Conservation (phyloP, 495 filamentous ascomycete genomes). For the Xylaria intraflava region DNA sequence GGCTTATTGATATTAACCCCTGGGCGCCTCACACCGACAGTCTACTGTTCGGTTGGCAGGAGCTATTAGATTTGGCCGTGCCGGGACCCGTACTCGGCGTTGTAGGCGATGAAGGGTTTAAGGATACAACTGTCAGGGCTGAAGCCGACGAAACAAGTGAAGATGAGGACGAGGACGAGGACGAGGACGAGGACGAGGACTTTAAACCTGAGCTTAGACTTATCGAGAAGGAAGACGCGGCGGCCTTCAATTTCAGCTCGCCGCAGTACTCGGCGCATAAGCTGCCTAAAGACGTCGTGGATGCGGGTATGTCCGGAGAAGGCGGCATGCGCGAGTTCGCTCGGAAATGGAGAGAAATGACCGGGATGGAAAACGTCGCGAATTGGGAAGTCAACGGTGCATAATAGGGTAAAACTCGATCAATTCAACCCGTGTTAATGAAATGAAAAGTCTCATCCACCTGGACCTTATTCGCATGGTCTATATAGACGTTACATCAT, state of each 20-base stretch:
- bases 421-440: too few species aligned
- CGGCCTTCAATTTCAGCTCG: conserved; percentile 76
- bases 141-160: neutral
- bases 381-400: conserved; percentile 23
- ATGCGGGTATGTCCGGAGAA: conserved; percentile 71
- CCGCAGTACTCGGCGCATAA: conserved; percentile 94
- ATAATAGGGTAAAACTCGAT: conserved; percentile 7
- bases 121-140: conserved; percentile 11
- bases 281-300: conserved; percentile 87
- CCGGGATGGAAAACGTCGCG: conserved; percentile 42
- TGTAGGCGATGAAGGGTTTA: conserved; percentile 32
- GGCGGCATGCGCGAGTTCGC: conserved; percentile 79
- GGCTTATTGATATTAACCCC: conserved; percentile 90
- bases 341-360: conserved; percentile 74
- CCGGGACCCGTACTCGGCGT: conserved; percentile 41
- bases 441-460: too few species aligned
- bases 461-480: too few species aligned
- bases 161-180: conserved; percentile 18
- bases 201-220: conserved; percentile 74
- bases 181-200: conserved; percentile 38
- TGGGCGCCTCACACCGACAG: conserved; percentile 90
- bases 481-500: too few species aligned
- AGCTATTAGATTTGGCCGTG: conserved; percentile 67
- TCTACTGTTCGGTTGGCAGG: conserved; percentile 83
- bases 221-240: conserved; percentile 73